A percentile compares a stretch with the other conserved stretches of the same genome.
These are phyloP conservation scores for Amanita thiersii DNA, from an alignment of 768 basidiomycete genomes.

Conservation along the genomic window DNA sequence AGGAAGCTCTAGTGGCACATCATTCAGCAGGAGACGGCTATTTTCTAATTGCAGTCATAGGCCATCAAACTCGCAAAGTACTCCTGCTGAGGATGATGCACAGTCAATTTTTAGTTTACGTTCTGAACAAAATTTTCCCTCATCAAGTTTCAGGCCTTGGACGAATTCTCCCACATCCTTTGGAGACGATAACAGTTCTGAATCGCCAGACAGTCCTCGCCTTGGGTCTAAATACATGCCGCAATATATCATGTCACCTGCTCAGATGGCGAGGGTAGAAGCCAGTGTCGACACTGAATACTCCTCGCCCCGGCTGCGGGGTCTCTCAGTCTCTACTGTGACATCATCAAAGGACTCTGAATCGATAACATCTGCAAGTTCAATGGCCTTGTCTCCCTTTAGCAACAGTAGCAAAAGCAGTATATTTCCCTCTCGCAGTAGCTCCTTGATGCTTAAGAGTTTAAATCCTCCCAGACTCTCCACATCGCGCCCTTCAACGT, in stretches of 20 bases:
- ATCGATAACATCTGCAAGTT: slow-evolving; percentile 1
- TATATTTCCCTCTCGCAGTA: slow-evolving; percentile 7
- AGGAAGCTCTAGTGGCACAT: slow-evolving; percentile 20
- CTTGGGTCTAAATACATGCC: slow-evolving; percentile 41
- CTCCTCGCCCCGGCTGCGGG: slow-evolving; percentile 21
- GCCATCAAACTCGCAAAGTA: slow-evolving; percentile 41
- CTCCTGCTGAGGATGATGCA: slow-evolving; percentile 40
- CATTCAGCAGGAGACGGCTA: slow-evolving; percentile 41
- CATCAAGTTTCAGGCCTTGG: slow-evolving; percentile 18
- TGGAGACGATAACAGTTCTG: slow-evolving; percentile 39
- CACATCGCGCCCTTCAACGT: slow-evolving; percentile 24
- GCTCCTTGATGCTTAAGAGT: slow-evolving; percentile 4
- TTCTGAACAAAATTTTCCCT: slow-evolving; percentile 30
- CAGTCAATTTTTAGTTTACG: slow-evolving; percentile 47
- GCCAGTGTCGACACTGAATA: slow-evolving; percentile 32
- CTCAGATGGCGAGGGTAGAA: slow-evolving; percentile 55
- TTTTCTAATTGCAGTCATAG: slow-evolving; percentile 55
- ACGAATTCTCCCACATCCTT: slow-evolving; percentile 26
- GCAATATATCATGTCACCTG: slow-evolving; percentile 61
- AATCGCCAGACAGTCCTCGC: slow-evolving; percentile 28
- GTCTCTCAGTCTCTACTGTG: slow-evolving; percentile 29
- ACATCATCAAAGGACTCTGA: slow-evolving; percentile 17
- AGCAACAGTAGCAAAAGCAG: slow-evolving; percentile 5
- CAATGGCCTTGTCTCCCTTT: slow-evolving; percentile 6
- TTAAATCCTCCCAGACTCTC: not conserved